Base-by-base conservation (phyloP, 345 rosid genomes). In the Ricinus communis region DNA sequence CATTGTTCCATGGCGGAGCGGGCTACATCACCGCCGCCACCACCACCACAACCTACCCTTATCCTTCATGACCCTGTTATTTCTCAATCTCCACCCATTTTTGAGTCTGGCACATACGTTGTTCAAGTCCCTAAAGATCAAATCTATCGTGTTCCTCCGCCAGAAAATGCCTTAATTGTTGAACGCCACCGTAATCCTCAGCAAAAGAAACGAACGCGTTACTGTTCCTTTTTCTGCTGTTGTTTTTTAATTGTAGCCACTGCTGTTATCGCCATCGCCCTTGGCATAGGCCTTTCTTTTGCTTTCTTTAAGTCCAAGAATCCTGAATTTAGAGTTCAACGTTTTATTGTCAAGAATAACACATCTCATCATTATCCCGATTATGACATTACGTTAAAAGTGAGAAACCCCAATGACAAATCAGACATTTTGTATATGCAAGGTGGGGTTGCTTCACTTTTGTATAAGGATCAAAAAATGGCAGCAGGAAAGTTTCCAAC, bases 71-170 rank as follows among this genome's bases (percentile, higher is more conserved):
- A 65, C 55, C 69, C 71, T 1, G 30, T 55, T 45, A 11, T 62
- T 9, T 54, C 50, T 49, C 22, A 24, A 25, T 33, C 68, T 53
- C 27, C 21, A 22, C 65, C 22, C 10, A 13, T 12, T 43, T 74
- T 79, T 36, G 62, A 71, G 12, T 63, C 83, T 0, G 90, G 86
- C 6, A 89, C 89, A 21, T 85, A 86, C 83, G 66, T 76, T 1
- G 54, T 86, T 24, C 82, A 75, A 28, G 62, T 88, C 77, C 93
- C 91, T 8, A 87, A 79, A 74, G 85, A 90, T n/a, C 86, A 82
- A 72, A 76, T 92, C 54, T 90, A 83, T 70, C 85, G 86, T 0
- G 21, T 88, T 8, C 97, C 96, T 6, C 90, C 91, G 0, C 85
- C 71, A 0, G 73, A 67, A 38, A 72, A 66, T 38, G 74, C 70